Base-by-base conservation (phyloP, 2,329 filamentous ascomycete species). In the Shiraia bambusicola region DNA sequence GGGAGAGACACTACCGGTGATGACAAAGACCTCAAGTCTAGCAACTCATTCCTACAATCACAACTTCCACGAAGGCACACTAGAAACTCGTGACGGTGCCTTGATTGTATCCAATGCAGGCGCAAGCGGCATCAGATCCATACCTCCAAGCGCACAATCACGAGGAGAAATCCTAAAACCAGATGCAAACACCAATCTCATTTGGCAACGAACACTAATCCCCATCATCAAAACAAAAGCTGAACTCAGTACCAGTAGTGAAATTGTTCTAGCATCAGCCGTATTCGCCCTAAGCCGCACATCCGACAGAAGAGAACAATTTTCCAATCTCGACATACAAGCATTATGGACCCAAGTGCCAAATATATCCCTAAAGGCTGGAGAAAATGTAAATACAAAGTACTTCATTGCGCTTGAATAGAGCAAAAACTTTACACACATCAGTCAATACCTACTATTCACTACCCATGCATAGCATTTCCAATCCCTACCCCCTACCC, bases 141-240 rank as follows among this genome's bases (percentile, higher is more conserved):
- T 58, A 2, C 4, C 14, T 6, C 24, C 38, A 4, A 2, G 14
- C n/a, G 28, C 4, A 14, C 15, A 16, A 17, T 10, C 26, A 2
- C n/a, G 2, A 12, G 16, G 14, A 3, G 42, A 61, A 6, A 27
- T 59, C 2, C 47, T 66, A 4, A 67, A 67, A 34, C 63, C 63
- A 14, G 63, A 67, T 37, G 61, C 63, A 2, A 67, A 67, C 37
- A 67, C 63, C 2, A 66, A 66, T 36, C 31, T 67, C 3, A 58
- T 66, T 7, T 65, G 60, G 61, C 63, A 65, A 34, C 47, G 63
- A 7, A 65, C 61, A 3, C 38, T 66, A 10, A 65, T 67, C 6
- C 63, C 63, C 1, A 61, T 51, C 0, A 26, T 65, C 0, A 44
- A 35, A 11, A 22, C 44, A 1, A 40, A 55, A 2, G 37, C 41